Evolutionary conservation across 1,284 basidiomycete species (phyloP), one percentile per base, ranked within the genome.

Genomic region (Pseudomicrostroma phylloplanum): DNA sequence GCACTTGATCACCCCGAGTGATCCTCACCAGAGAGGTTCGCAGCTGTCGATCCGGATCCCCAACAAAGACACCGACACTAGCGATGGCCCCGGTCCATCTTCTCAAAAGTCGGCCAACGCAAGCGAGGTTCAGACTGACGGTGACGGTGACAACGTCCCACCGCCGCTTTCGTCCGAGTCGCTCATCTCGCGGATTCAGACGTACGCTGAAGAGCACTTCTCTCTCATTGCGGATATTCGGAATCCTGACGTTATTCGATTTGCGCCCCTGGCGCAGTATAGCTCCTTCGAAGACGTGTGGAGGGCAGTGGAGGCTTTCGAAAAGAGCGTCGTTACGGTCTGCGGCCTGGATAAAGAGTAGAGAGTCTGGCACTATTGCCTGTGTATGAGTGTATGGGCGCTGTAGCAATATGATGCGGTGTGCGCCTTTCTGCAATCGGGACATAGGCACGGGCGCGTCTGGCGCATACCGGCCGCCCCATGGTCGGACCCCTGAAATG

Each of bases 181-280:
- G 11, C 63, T 78, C 12, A 63, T 76, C 15, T 70, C 72, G 0
- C 60, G 72, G 2, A 71, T 70, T 13, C 72, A 74, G 53, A 56
- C 57, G 42, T 54, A 67, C 6, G 66, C 71, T 1, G 72, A 76
- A 58, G 67, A 69, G 60, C 57, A 66, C 55, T 57, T 60, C 13
- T 73, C 74, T 1, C 60, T 78, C 30, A 66, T 78, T 19, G 68
- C 65, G 6, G 76, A 78, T 57, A 69, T 77, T 23, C 59, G 76
- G 19, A 62, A 68, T 51, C 76, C 76, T 0, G 76, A 78, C 53
- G 71, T 78, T 62, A 57, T 78, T 12, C 62, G 76, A 4, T 40
- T 78, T 15, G 76, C 74, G n/a, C 76, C 76, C 4, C 55, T 77
- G 42, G 73, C 76, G 15, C 74, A 75, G 58, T 78, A 67, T 57